Base-by-base conservation (phyloP, 2,329 filamentous ascomycete species). In the Cryphonectria carpinicola region DNA sequence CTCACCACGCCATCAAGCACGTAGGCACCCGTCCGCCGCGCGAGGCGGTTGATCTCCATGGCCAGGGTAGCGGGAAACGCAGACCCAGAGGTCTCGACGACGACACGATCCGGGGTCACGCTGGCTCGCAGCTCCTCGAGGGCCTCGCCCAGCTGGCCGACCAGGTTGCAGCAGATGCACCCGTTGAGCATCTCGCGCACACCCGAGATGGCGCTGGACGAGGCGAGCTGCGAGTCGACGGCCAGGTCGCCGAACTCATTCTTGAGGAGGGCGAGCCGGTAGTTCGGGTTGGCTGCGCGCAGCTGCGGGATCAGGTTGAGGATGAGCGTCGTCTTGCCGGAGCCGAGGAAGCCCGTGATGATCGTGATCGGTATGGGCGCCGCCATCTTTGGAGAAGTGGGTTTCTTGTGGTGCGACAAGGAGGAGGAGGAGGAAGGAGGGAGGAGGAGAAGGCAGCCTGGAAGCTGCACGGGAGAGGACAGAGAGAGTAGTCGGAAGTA, bases 91-190 rank as follows among this genome's bases (percentile, higher is more conserved):
- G 96, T 99, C 85, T 99, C 96, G 79, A 99, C 90, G 67, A 99
- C 89, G 80, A 99, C 96, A 69, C 96, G 89, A 79, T 98, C 93
- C 0, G 94, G 95, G 0, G 75, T 73, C 46, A 85, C 80, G 19
- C 79, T 80, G 35, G 83, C 80, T 66, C 88, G 87, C 56, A 99
- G 89, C 77, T 96, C 90, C 60, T 87, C 83, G 25, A 99, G 89
- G 1, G 95, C 95, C 64, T 92, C 90, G 71, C 89, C 89, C 10
- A 99, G 89, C 80, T 97, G 93, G 22, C 96, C 96, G 72, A 99
- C 95, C 37, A 98, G 91, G 80, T 98, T 98, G 84, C 96, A 99
- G 88, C 96, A 99, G 81, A 99, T 98, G 83, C 96, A 98, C 75
- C 95, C 96, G 80, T 97, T 97, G 68, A 99, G 90, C 1, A 99